Conservation (phyloP, 2,329 filamentous ascomycete species). For the Penicillium paneum region DNA sequence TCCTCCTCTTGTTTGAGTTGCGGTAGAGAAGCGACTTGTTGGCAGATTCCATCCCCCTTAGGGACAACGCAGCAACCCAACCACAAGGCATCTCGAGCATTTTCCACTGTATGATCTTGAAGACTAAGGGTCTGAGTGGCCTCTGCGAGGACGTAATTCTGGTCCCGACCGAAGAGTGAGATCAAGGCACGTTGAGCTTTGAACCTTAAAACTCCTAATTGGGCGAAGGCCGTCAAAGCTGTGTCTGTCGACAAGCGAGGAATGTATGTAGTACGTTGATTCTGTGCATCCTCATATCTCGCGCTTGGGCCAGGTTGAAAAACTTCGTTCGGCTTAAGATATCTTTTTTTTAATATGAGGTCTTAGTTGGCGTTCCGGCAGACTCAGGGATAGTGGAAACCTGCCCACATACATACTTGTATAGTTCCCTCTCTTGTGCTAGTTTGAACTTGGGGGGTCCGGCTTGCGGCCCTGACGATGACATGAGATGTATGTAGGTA, state of each 20-base stretch:
- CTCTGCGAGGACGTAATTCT: slow-evolving; percentile 52
- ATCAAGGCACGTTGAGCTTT: slow-evolving; percentile 44
- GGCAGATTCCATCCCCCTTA: slow-evolving; percentile 23
- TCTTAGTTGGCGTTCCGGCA: neutral
- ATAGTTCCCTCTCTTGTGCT: neutral
- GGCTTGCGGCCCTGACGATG: neutral
- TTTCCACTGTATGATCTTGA: neutral
- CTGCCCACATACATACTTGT: neutral
- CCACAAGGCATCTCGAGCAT: slow-evolving; percentile 24
- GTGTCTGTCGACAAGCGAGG: neutral
- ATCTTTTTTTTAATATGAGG: neutral
- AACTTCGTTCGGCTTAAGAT: neutral
- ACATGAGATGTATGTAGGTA: neutral
- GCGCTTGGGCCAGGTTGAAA: neutral
- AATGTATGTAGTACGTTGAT: slow-evolving; percentile 14
- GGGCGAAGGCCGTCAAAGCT: slow-evolving; percentile 49
- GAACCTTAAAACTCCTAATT: slow-evolving; percentile 47
- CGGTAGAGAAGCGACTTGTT: slow-evolving; percentile 13
- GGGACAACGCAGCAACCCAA: slow-evolving; percentile 29
- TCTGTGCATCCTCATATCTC: neutral
- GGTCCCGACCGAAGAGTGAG: slow-evolving; percentile 49
- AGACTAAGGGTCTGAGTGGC: slow-evolving; percentile 34
- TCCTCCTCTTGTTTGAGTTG: neutral
- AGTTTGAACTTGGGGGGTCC: neutral
- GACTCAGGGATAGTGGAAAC: neutral